phyloP scores from a whole-genome alignment of 352 stramenopile species.

The Globisporangium heterothallicum region DNA sequence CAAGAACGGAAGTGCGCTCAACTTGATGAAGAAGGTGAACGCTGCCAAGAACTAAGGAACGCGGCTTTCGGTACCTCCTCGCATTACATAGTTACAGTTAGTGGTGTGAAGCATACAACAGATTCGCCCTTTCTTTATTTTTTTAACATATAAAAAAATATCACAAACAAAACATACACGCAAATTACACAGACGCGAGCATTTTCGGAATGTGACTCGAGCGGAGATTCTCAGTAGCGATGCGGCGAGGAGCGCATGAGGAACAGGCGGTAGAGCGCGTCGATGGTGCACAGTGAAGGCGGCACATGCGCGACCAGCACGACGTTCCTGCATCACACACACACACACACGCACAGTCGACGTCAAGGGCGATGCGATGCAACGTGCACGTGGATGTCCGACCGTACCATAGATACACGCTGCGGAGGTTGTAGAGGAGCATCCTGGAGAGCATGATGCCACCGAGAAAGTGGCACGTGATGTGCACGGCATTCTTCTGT shows the following conservation, averaged over 20 bases:
- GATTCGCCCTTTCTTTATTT: constrained; percentile 9
- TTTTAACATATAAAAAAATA: constrained; percentile 37
- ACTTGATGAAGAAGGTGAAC: constrained; percentile 93
- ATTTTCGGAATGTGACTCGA: too few relatives aligned
- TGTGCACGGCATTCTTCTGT: constrained; percentile 51
- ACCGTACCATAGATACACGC: constrained; percentile 41
- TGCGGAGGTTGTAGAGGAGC: constrained; percentile 33
- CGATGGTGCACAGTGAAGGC: constrained; percentile 26
- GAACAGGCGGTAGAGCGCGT: constrained; percentile 22
- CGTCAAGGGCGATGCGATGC: not conserved
- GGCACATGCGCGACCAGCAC: constrained; percentile 31
- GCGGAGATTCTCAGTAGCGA: constrained; percentile 15
- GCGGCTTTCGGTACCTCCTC: not conserved
- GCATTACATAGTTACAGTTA: constrained; percentile 1
- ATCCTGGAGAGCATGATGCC: constrained; percentile 53
- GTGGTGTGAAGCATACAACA: not conserved
- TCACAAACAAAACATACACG: constrained; percentile 15
- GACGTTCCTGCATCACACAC: constrained; percentile 20
- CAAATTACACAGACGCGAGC: constrained; percentile 6
- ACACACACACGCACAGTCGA: not conserved
- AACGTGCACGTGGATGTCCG: not conserved
- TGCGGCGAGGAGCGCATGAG: constrained; percentile 20
- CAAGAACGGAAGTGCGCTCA: constrained; percentile 91
- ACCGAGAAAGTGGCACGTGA: constrained; percentile 54
- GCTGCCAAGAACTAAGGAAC: constrained; percentile 18